These are phyloP conservation scores for Tylopilus plumbeoviolaceoides DNA, from an alignment of 768 basidiomycete genomes.

Conservation along the genomic window DNA sequence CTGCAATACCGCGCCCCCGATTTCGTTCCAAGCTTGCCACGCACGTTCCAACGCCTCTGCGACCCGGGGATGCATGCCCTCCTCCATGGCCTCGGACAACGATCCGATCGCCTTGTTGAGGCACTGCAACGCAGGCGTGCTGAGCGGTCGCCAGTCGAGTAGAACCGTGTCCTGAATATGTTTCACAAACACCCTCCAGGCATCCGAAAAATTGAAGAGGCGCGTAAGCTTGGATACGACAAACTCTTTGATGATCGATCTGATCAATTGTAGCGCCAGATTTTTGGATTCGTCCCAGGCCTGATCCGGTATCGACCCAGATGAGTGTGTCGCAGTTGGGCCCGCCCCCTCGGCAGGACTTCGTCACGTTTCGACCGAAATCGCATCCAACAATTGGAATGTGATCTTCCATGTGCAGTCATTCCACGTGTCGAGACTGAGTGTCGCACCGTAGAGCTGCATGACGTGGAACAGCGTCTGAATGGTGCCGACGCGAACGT, in stretches of 20 bases:
- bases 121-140: constrained; percentile 80
- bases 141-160: constrained; percentile 62
- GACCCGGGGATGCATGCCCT: constrained; percentile 34
- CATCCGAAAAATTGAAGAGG: constrained; percentile 62
- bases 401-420: constrained; percentile 87
- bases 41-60: constrained; percentile 53
- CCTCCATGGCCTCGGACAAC: constrained; percentile 34
- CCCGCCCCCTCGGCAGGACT: constrained; percentile 14
- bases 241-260: constrained; percentile 81
- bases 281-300: constrained; percentile 88
- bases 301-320: constrained; percentile 29
- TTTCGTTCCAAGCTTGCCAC: constrained; percentile 66
- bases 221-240: constrained; percentile 67
- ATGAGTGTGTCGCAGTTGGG: constrained; percentile 1
- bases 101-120: constrained; percentile 76
- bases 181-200: constrained; percentile 71
- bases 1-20: constrained; percentile 53
- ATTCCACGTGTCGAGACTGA: constrained; percentile 82
- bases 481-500: constrained; percentile 90
- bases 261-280: constrained; percentile 78
- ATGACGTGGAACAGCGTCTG: constrained; percentile 93
- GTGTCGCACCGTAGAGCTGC: constrained; percentile 86
- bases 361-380: constrained; percentile 53
- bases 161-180: constrained; percentile 71
- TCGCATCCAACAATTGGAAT: constrained; percentile 77